Base-by-base conservation (phyloP, 768 basidiomycete species). In the Pleurotus tuber-regium region DNA sequence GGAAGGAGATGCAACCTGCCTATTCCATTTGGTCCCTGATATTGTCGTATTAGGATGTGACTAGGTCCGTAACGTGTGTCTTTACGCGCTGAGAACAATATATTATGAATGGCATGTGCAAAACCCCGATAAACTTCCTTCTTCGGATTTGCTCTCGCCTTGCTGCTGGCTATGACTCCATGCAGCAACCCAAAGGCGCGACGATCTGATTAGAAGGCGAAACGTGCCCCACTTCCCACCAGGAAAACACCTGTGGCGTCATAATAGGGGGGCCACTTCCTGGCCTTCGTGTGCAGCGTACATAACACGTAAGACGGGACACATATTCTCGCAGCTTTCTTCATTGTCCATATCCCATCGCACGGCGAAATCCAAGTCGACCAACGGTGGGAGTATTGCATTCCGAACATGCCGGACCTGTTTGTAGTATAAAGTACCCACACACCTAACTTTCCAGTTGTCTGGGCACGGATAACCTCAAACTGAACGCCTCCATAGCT, bases 171-270 rank as follows among this genome's bases (percentile, higher is more conserved):
- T 21, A 35, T 48, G 46, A 24, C 46, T 23, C 43, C 25, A 44
- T 44, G 43, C 26, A 29, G 16, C 12, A 5, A 29, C 12, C 14
- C 14, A 16, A 3, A 26, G 31, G 46, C 10, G 46, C 16, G 21
- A 48, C 31, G 46, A 48, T 48, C 46, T 48, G 46, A 48, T 36
- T 47, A 35, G 46, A 48, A 48, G 31, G 31, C 31, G 31, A 35
- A 11, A 12, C 31, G 31, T 47, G 41, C 31, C 46, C 31, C 46
- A 14, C 29, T 47, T 47, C 46, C 46, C 46, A 31, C 46, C 23
- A 31, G 14, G 29, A 35, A 48, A 48, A 46, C 12, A n/a, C 18
- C n/a, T 19, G 14, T 48, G 8, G 46, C 31, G 46, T 35, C 30
- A 48, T 48, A 3, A 4, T 18, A 33, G 29, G 23, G 18, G 10